phyloP scores from a whole-genome alignment of 2,329 filamentous ascomycete species.

The Pseudogymnoascus sp. region DNA sequence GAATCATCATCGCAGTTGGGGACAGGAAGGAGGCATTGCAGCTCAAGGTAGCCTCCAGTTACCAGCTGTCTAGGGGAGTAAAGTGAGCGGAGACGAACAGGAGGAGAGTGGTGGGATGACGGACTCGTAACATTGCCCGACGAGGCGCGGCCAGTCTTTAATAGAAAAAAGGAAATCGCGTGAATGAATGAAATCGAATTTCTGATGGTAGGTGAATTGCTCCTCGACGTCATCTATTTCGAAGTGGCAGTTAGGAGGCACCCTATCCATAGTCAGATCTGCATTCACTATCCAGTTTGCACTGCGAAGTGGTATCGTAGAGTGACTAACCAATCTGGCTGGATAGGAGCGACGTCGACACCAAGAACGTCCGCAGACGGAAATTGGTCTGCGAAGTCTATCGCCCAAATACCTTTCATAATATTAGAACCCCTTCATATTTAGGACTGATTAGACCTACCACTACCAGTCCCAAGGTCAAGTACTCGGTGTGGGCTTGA shows the following conservation, averaged over 20 bases:
- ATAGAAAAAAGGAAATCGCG: slow-evolving; percentile 34
- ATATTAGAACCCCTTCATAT: slow-evolving; percentile 24
- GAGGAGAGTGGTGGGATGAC: background rate
- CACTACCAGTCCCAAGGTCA: slow-evolving; percentile 35
- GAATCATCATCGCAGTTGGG: slow-evolving; percentile 11
- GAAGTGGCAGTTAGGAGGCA: slow-evolving; percentile 45
- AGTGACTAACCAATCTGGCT: slow-evolving; percentile 10
- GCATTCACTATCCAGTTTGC: background rate
- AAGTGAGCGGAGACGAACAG: background rate
- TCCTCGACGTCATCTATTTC: slow-evolving; percentile 46
- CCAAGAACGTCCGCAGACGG: slow-evolving; percentile 12
- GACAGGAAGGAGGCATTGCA: background rate
- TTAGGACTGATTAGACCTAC: slow-evolving; percentile 30
- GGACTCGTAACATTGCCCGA: slow-evolving; percentile 11
- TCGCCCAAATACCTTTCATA: slow-evolving; percentile 19
- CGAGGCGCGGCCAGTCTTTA: slow-evolving; percentile 12
- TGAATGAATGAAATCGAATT: slow-evolving; percentile 46
- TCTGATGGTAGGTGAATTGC: slow-evolving; percentile 38
- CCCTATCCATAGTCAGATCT: slow-evolving; percentile 1
- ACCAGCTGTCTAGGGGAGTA: background rate
- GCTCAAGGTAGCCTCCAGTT: slow-evolving; percentile 14
- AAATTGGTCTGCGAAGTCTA: slow-evolving; percentile 10
- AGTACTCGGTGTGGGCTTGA: slow-evolving; percentile 29
- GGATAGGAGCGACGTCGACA: slow-evolving; percentile 12
- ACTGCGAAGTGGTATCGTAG: background rate